These are phyloP conservation scores for Fragaria ananassa DNA, from an alignment of 306 rosid genomes.

Conservation along the genomic window DNA sequence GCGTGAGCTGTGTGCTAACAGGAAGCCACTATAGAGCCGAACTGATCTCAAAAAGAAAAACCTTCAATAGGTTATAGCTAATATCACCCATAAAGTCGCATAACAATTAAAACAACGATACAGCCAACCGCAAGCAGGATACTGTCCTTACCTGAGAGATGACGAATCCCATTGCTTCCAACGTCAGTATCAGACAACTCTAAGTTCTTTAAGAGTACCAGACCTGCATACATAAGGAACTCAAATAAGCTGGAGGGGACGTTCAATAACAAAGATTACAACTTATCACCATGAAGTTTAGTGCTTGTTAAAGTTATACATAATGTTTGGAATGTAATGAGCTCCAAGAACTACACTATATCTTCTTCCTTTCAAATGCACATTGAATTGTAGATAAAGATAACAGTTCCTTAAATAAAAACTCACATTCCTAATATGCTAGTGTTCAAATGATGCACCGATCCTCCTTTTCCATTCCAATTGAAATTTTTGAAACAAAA, in stretches of 20 bases:
- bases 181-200: slow-evolving; percentile 73
- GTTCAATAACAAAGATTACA: not conserved
- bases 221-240: slow-evolving; percentile 39
- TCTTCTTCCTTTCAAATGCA: not conserved
- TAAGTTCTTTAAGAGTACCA: slow-evolving; percentile 48
- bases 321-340: not conserved
- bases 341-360: not conserved
- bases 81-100: not conserved
- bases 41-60: not conserved
- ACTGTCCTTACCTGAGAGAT: slow-evolving; percentile 52
- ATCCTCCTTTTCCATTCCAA: not conserved
- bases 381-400: not conserved
- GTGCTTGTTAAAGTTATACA: not conserved
- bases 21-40: not conserved
- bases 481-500: slow-evolving; percentile 2
- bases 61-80: not conserved
- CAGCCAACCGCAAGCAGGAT: not conserved
- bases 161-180: slow-evolving; percentile 55
- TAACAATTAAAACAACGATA: not conserved
- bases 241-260: not conserved
- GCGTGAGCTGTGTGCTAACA: not conserved
- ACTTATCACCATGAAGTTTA: not conserved
- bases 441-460: slow-evolving; percentile 1
- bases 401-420: not conserved
- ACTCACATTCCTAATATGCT: not conserved